Evolutionary conservation across 1,139 yeast species (phyloP).

Genomic region (Pneumocystis wakefieldiae): DNA sequence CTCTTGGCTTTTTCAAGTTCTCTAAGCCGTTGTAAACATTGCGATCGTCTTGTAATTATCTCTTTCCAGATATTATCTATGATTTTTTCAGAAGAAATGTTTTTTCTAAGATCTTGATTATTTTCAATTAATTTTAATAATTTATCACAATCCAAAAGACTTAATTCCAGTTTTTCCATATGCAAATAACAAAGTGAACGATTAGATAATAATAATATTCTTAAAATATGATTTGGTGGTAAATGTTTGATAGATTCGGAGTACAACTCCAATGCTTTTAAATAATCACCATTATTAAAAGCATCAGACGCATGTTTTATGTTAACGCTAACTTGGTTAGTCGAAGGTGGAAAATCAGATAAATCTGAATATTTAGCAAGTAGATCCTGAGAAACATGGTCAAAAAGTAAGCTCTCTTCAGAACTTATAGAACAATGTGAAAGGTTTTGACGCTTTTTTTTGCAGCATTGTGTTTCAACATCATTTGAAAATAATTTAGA

Average conservation of each 20-base stretch:
- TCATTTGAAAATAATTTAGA: background rate
- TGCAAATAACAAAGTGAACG: conserved; percentile 56
- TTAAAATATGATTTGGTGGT: conserved; percentile 50
- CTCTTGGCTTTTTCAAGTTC: conserved; percentile 47
- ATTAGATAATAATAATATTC: conserved; percentile 61
- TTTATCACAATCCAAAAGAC: conserved; percentile 37
- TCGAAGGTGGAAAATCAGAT: background rate
- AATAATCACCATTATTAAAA: conserved; percentile 71
- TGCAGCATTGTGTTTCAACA: background rate
- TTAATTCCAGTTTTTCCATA: conserved; percentile 57
- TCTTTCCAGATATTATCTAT: conserved; percentile 63
- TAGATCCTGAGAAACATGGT: background rate
- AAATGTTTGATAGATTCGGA: conserved; percentile 45
- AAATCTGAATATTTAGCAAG: background rate
- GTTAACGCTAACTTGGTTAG: background rate
- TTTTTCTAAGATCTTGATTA: conserved; percentile 24
- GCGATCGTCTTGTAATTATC: conserved; percentile 57
- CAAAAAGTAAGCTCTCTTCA: background rate
- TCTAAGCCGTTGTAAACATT: conserved; percentile 68
- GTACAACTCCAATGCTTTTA: conserved; percentile 48
- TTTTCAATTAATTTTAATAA: conserved; percentile 48
- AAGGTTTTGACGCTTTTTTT: background rate
- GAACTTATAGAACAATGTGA: background rate
- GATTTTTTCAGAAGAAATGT: conserved; percentile 39
- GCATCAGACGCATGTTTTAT: conserved; percentile 24